These are phyloP conservation scores for Flaveria linearis DNA, from an alignment of 129 eudicot species.

Conservation along the genomic window DNA sequence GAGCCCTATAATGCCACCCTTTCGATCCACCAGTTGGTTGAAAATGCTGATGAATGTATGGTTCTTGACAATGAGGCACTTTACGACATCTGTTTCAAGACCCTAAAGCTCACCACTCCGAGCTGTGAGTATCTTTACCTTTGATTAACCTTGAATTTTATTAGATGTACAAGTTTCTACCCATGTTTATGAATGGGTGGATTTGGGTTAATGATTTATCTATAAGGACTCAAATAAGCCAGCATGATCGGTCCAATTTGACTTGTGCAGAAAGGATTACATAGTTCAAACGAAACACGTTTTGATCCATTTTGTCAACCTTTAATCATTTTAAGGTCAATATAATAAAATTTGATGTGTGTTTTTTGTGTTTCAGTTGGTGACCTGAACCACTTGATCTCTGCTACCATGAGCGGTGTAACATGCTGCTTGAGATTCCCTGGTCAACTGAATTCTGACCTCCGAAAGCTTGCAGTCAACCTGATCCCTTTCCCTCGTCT, in stretches of 20 bases:
- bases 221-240: too few species aligned
- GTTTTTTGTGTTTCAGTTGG: not conserved
- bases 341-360: not conserved
- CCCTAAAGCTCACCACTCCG: constrained; percentile 16
- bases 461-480: constrained; percentile 18
- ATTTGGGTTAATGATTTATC: not conserved
- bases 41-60: constrained; percentile 17
- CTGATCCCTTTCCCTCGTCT: constrained; percentile 5
- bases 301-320: not conserved
- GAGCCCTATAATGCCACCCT: constrained; percentile 14
- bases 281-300: not conserved
- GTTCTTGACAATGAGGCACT: constrained; percentile 14
- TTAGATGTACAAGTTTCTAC: too few species aligned
- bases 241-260: not conserved
- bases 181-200: not conserved
- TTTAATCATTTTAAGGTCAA: not conserved
- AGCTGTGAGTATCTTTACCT: not conserved
- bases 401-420: constrained; percentile 16
- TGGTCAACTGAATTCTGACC: constrained; percentile 11
- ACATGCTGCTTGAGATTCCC: constrained; percentile 5
- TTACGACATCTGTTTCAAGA: constrained; percentile 11
- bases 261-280: not conserved
- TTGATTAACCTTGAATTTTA: not conserved
- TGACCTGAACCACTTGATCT: constrained; percentile 10
- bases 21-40: constrained; percentile 11